phyloP scores from a whole-genome alignment of 306 rosid species.

The Cicer arietinum region DNA sequence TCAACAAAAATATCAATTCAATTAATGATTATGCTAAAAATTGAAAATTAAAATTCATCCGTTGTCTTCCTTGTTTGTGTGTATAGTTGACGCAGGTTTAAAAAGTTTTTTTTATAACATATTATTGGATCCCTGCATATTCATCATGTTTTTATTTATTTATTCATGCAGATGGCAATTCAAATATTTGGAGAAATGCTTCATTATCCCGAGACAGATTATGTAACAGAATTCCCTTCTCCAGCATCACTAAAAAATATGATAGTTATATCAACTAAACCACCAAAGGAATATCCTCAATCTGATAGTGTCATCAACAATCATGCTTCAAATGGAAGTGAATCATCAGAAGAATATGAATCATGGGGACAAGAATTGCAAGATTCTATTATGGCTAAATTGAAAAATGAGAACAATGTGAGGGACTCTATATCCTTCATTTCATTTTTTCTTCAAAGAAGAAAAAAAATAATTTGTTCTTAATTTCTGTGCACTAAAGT shows the following conservation, averaged over 20 bases:
- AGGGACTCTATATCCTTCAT: constrained; percentile 31
- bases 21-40: too few relatives aligned
- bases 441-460: neutral
- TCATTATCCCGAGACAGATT: constrained; percentile 57
- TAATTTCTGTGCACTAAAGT: neutral
- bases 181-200: constrained; percentile 72
- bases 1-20: too few relatives aligned
- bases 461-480: neutral
- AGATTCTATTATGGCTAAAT: constrained; percentile 40
- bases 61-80: too few relatives aligned
- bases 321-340: constrained; percentile 47
- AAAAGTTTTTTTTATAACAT: too few relatives aligned
- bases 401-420: constrained; percentile 55
- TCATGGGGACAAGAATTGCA: constrained; percentile 28
- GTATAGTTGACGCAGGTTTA: too few relatives aligned
- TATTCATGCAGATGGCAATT: constrained; percentile 61
- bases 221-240: constrained; percentile 75
- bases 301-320: constrained; percentile 32
- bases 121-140: neutral
- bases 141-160: constrained; percentile 30
- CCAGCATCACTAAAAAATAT: constrained; percentile 70
- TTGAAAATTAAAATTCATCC: too few relatives aligned
- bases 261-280: constrained; percentile 81
- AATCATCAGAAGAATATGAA: constrained; percentile 63
- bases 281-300: constrained; percentile 68